Evolutionary conservation across 2,329 filamentous ascomycete genomes (phyloP).

Genomic region (Colletotrichum horii): DNA sequence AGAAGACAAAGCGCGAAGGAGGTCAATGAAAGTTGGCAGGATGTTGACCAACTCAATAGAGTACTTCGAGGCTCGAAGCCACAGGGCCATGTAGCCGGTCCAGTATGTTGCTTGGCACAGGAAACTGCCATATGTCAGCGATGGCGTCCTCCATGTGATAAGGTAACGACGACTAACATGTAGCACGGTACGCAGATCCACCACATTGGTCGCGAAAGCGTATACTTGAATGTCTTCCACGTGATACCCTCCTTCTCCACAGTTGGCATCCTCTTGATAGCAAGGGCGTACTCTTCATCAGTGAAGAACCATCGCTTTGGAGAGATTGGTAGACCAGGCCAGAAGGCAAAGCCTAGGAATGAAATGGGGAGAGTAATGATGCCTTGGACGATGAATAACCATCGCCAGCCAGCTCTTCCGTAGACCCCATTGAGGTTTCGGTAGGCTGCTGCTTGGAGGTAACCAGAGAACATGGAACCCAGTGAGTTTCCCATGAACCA

Average conservation of each 20-base stretch:
- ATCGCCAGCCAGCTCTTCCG: conserved; percentile 44
- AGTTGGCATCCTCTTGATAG: conserved; percentile 28
- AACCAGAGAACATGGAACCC: conserved; percentile 61
- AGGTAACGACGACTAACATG: neutral
- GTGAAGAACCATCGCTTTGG: conserved; percentile 33
- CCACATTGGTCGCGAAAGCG: conserved; percentile 25
- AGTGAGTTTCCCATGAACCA: conserved; percentile 56
- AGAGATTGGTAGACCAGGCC: conserved; percentile 35
- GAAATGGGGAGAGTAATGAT: conserved; percentile 27
- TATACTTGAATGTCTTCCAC: conserved; percentile 27
- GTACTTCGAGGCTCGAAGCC: conserved; percentile 17
- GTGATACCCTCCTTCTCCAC: conserved; percentile 26
- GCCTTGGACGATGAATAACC: conserved; percentile 46
- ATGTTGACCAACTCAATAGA: conserved; percentile 21
- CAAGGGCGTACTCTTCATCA: conserved; percentile 28
- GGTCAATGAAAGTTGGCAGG: conserved; percentile 29
- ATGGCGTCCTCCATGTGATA: fast-evolving
- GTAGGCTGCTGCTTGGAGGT: conserved; percentile 60
- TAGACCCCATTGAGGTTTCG: conserved; percentile 53
- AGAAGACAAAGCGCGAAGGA: conserved; percentile 28
- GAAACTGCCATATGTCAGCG: conserved; percentile 13
- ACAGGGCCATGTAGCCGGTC: conserved; percentile 24
- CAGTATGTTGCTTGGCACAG: conserved; percentile 28
- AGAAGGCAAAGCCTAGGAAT: conserved; percentile 32
- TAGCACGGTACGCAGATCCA: conserved; percentile 27